Evolutionary conservation across 176 grass and related monocot species (phyloP), one percentile per base, ranked within the genome.

Genomic region (Oryza nivara): DNA sequence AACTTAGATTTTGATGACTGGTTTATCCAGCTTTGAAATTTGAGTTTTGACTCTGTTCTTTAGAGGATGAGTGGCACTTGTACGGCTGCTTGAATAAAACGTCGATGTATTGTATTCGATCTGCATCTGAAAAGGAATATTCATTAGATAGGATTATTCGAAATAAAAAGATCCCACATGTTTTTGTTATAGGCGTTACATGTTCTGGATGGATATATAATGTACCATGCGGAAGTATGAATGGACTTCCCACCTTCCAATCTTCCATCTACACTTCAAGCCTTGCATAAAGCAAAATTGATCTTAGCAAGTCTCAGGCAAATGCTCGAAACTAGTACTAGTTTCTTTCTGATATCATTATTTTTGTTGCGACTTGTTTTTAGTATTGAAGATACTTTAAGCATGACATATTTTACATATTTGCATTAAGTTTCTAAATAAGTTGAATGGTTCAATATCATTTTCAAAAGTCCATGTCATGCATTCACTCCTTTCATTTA

Each of bases 21-120:
- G 35, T 64, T 89, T 15, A 77, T 67, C 47, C 14, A 52, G 25
- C 75, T 73, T 86, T 73, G 40, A 63, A 63, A 9, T 63, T 63
- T 63, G 58, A 63, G 11, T 83, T 54, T 67, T 56, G 61, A 44
- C 16, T 70, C 11, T 60, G 58, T 54, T 20, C 36, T 84, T 25
- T 76, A 74, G 73, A 77, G 47, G 35, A 84, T 58, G 32, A 70
- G 34, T 63, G 26, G 6, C 4, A 22, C 70, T 51, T 28, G 26
- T 80, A 16, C 16, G 68, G 28, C 38, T 90, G 61, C 51, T 68
- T 79, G 47, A 83, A 87, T 90, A 86, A 90, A 74, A 61, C 74
- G 78, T 74, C 68, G 0, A 34, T 38, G 34, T 47, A 48, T 16
- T 16, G 10, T n/a, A 3, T 28, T 51, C 15, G 83, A 26, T 76